Conservation (phyloP, 2,329 filamentous ascomycete species). For the Scopulariopsis brevicaulis region DNA sequence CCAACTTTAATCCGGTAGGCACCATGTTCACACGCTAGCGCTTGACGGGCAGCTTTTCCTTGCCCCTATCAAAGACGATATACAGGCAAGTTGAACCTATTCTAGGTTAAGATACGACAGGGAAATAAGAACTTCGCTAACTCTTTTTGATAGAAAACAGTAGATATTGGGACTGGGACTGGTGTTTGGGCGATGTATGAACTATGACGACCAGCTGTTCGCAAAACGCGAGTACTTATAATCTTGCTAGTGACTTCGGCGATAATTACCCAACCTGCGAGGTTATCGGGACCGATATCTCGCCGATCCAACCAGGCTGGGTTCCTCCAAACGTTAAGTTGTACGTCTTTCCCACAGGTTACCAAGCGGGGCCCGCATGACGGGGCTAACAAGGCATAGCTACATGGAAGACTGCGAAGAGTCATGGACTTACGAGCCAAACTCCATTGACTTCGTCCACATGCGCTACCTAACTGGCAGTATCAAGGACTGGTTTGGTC, state of each 20-base stretch:
- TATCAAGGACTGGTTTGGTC: slow-evolving; percentile 39
- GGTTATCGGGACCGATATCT: slow-evolving; percentile 41
- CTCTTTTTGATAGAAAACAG: neutral
- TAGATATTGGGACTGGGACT: slow-evolving; percentile 6
- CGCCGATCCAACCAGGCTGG: slow-evolving; percentile 42
- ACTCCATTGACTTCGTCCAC: slow-evolving; percentile 50
- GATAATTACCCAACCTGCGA: slow-evolving; percentile 28
- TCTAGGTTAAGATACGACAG: no score
- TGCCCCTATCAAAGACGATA: slow-evolving; percentile 12
- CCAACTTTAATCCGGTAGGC: slow-evolving; percentile 5
- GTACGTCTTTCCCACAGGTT: neutral
- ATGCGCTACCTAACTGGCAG: slow-evolving; percentile 44
- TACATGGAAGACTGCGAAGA: slow-evolving; percentile 47
- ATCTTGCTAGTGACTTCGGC: slow-evolving; percentile 30
- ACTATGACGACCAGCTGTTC: neutral
- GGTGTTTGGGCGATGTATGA: slow-evolving; percentile 9
- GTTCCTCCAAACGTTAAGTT: slow-evolving; percentile 28
- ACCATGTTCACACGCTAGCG: slow-evolving; percentile 11
- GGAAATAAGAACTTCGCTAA: neutral
- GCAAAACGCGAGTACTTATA: neutral
- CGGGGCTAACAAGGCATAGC: slow-evolving; percentile 2
- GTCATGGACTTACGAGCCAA: slow-evolving; percentile 33
- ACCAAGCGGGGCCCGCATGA: neutral
- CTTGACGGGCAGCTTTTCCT: slow-evolving; percentile 13
- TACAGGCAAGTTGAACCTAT: neutral